phyloP scores from a whole-genome alignment of 2,329 filamentous ascomycete species.

The Scedosporium boydii region DNA sequence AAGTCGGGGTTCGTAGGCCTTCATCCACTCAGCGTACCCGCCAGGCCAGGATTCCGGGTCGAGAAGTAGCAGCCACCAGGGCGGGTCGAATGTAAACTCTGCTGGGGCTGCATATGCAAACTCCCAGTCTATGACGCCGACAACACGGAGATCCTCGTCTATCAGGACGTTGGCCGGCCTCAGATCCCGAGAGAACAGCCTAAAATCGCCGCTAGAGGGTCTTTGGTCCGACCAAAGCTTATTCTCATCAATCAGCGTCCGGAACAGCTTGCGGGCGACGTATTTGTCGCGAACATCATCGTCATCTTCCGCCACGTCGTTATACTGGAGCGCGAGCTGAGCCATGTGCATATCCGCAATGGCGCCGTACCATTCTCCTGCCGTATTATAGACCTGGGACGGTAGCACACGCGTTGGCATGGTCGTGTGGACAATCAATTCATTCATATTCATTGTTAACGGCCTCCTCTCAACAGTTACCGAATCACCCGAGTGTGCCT shows the following conservation, averaged over 20 bases:
- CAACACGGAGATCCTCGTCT: slow-evolving; percentile 16
- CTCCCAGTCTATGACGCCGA: slow-evolving; percentile 31
- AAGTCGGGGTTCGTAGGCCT: slow-evolving; percentile 21
- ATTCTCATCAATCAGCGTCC: slow-evolving; percentile 13
- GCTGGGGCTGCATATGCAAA: slow-evolving; percentile 23
- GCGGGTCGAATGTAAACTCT: slow-evolving; percentile 23
- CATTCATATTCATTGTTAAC: slow-evolving; percentile 30
- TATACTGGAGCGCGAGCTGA: slow-evolving; percentile 27
- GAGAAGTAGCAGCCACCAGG: slow-evolving; percentile 28
- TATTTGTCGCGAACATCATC: slow-evolving; percentile 22
- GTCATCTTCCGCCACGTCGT: slow-evolving; percentile 22
- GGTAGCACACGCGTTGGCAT: slow-evolving; percentile 15
- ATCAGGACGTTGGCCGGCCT: slow-evolving; percentile 23
- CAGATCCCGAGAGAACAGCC: slow-evolving; percentile 23
- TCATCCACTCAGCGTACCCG: slow-evolving; percentile 20
- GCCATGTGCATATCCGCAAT: slow-evolving; percentile 26
- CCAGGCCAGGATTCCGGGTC: slow-evolving; percentile 20
- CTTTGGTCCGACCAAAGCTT: not conserved
- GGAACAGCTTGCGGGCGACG: slow-evolving; percentile 23
- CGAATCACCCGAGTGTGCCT: slow-evolving; percentile 16
- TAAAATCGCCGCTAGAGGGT: slow-evolving; percentile 10
- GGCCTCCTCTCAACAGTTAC: slow-evolving; percentile 20
- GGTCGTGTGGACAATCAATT: slow-evolving; percentile 16
- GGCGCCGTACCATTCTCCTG: slow-evolving; percentile 21
- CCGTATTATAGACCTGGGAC: slow-evolving; percentile 16